phyloP scores from a whole-genome alignment of 2,329 filamentous ascomycete species.

The Phaeosphaeria sp. region DNA sequence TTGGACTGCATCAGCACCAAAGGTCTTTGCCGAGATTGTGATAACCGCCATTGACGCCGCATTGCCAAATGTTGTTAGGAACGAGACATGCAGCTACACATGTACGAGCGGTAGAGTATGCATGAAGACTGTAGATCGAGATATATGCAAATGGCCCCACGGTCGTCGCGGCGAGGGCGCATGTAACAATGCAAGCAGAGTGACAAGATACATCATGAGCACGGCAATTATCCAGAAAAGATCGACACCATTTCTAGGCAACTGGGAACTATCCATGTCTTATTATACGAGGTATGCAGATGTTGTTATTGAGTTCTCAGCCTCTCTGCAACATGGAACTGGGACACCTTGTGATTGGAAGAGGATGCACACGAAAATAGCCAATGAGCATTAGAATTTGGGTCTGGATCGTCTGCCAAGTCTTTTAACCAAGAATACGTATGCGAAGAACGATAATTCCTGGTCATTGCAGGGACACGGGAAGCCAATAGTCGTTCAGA shows the following conservation, averaged over 20 bases:
- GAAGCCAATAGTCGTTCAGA: neutral
- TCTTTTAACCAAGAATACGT: neutral
- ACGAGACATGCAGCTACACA: conserved; percentile 5
- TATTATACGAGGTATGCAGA: neutral
- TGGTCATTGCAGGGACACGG: neutral
- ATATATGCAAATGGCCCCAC: conserved; percentile 5
- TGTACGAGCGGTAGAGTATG: conserved; percentile 2
- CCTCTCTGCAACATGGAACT: neutral
- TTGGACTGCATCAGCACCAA: conserved; percentile 4
- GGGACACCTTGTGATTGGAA: neutral
- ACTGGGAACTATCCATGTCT: neutral
- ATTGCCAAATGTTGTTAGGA: neutral
- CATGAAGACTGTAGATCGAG: neutral
- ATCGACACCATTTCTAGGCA: neutral
- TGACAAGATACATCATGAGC: neutral
- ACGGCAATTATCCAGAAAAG: neutral
- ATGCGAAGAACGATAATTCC: no score
- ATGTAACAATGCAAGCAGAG: neutral
- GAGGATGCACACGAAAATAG: neutral
- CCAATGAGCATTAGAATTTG: neutral
- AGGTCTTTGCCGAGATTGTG: conserved; percentile 2
- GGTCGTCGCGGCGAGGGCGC: neutral
- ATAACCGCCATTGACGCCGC: conserved; percentile 1
- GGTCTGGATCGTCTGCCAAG: neutral
- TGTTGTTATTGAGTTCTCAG: neutral